These are phyloP conservation scores for Ophiostoma sp. DNA, from an alignment of 2,329 filamentous ascomycete genomes.

Conservation along the genomic window DNA sequence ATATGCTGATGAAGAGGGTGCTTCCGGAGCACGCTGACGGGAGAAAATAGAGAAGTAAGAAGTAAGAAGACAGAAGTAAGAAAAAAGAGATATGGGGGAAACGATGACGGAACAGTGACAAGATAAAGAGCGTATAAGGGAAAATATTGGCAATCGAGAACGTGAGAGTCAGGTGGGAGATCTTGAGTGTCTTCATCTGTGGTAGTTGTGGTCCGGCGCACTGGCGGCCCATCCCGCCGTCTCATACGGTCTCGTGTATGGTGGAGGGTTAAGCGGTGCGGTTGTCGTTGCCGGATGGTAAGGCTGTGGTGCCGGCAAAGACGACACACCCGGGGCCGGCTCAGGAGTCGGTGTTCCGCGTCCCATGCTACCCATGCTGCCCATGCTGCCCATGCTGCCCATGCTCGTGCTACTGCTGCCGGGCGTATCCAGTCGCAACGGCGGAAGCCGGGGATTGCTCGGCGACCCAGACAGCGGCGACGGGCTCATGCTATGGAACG, in stretches of 20 bases:
- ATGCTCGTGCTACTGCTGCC: constrained; percentile 26
- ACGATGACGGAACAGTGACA: background rate
- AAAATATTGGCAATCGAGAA: background rate
- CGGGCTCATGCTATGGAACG: constrained; percentile 23
- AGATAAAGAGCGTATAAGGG: background rate
- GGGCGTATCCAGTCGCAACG: constrained; percentile 24
- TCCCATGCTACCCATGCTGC: constrained; percentile 13
- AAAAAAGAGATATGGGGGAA: background rate
- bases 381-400: constrained; percentile 20
- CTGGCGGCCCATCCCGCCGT: constrained; percentile 24
- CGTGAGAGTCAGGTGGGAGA: too few species aligned
- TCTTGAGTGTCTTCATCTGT: background rate
- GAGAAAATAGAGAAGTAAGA: too few species aligned
- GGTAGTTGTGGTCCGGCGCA: background rate
- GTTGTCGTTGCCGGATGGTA: background rate
- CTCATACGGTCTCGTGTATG: constrained; percentile 27
- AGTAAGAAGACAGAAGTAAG: too few species aligned
- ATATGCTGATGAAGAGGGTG: constrained; percentile 3
- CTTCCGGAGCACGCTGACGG: constrained; percentile 8
- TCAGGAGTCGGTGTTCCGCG: constrained; percentile 21
- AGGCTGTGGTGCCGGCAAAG: constrained; percentile 17
- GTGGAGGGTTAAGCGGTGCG: background rate
- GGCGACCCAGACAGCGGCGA: constrained; percentile 23
- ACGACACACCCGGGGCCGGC: constrained; percentile 13
- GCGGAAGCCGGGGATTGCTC: constrained; percentile 21